Evolutionary conservation across 192 early-diverging fungal species (phyloP).

Genomic region (Phycomyces nitens): DNA sequence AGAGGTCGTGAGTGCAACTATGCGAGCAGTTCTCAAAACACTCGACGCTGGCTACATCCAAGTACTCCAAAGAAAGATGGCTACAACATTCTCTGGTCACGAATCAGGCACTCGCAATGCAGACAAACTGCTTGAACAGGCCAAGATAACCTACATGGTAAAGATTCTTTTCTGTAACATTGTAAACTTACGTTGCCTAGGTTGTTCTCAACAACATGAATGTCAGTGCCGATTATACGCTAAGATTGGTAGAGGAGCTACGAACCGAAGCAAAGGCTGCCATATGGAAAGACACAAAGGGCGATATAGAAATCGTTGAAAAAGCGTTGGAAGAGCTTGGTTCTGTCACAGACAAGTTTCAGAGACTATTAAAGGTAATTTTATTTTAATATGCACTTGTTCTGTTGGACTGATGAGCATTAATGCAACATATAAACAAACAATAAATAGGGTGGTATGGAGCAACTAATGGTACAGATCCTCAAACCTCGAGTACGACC

Average conservation of each 20-base stretch:
- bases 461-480: constrained; percentile 77
- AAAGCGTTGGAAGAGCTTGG: constrained; percentile 55
- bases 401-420: no score
- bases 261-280: constrained; percentile 42
- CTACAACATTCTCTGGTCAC: constrained; percentile 42
- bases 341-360: constrained; percentile 60
- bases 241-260: constrained; percentile 68
- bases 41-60: constrained; percentile 70
- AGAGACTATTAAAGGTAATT: constrained; percentile 59
- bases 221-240: constrained; percentile 75
- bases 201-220: constrained; percentile 88
- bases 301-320: constrained; percentile 50
- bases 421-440: background rate
- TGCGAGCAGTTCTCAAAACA: constrained; percentile 60
- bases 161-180: background rate
- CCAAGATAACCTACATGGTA: constrained; percentile 65
- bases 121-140: constrained; percentile 50
- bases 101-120: constrained; percentile 2
- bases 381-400: background rate
- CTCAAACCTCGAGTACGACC: constrained; percentile 77
- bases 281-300: constrained; percentile 48
- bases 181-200: constrained; percentile 13
- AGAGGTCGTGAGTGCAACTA: constrained; percentile 63
- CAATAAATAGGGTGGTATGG: constrained; percentile 46
- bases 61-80: constrained; percentile 58